These are phyloP conservation scores for Astrothelium macrocarpum DNA, from an alignment of 495 filamentous ascomycete genomes.

Conservation along the genomic window DNA sequence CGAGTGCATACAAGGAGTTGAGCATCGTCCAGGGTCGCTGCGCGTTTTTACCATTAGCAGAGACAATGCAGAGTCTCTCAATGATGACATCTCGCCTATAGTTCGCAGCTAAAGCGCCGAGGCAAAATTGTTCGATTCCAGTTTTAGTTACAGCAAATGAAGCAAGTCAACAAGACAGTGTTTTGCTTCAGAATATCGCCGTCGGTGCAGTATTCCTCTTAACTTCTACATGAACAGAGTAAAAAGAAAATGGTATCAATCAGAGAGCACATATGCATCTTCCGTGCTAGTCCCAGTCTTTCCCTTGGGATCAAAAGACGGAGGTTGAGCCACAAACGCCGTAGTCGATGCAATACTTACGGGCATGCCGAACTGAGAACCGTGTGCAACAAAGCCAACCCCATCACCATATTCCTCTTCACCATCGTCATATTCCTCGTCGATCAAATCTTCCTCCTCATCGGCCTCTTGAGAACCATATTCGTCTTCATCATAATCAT, in stretches of 20 bases:
- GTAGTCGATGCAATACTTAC: background rate
- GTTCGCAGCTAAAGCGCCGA: too few relatives aligned
- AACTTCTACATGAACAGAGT: too few relatives aligned
- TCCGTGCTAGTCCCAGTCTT: background rate
- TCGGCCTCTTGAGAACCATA: slow-evolving; percentile 12
- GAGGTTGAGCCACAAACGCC: background rate
- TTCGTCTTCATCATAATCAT: slow-evolving; percentile 6
- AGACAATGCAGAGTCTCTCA: too few relatives aligned
- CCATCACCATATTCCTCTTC: slow-evolving; percentile 12
- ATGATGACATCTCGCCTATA: too few relatives aligned
- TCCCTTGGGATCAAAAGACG: background rate
- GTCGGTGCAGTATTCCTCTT: background rate
- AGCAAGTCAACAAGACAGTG: background rate
- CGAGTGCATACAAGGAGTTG: too few relatives aligned
- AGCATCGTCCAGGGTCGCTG: too few relatives aligned
- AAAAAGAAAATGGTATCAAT: slow-evolving; percentile 5
- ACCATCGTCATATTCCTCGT: slow-evolving; percentile 12
- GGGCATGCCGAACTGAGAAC: background rate
- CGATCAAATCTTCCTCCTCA: slow-evolving; percentile 16
- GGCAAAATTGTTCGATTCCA: background rate
- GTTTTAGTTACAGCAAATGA: background rate
- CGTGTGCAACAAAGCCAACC: background rate
- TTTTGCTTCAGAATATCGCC: background rate
- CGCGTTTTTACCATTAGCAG: too few relatives aligned
- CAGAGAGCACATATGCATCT: background rate